These are phyloP conservation scores for Tetratostichococcus sp. DNA, from an alignment of 139 green algal species.

Conservation along the genomic window DNA sequence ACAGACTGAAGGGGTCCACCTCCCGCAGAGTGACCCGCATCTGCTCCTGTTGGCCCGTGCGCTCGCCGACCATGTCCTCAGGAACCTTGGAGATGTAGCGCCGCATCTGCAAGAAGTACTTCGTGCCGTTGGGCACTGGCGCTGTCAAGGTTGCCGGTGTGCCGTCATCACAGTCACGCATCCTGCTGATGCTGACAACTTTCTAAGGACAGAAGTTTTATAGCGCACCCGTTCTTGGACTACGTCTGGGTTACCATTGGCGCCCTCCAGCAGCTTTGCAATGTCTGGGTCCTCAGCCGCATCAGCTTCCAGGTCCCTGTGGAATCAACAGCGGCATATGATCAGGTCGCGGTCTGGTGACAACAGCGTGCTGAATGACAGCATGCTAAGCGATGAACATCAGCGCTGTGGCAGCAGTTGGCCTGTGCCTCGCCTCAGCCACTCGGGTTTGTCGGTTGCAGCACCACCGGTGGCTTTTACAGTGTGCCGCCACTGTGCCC, in stretches of 20 bases:
- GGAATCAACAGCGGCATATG: too few relatives aligned
- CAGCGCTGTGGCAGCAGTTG: too few relatives aligned
- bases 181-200: too few relatives aligned
- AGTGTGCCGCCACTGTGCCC: not conserved
- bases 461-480: too few relatives aligned
- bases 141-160: too few relatives aligned
- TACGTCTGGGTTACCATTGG: slow-evolving; percentile 8
- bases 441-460: not conserved
- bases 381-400: too few relatives aligned
- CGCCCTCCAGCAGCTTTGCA: slow-evolving; percentile 8
- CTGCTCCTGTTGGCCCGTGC: slow-evolving; percentile 21
- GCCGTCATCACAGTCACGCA: too few relatives aligned
- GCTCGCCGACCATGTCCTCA: not conserved
- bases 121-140: too few relatives aligned
- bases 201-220: not conserved
- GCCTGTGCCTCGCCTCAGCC: not conserved
- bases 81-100: not conserved
- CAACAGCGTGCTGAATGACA: too few relatives aligned
- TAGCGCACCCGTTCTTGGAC: slow-evolving; percentile 5
- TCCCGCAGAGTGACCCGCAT: slow-evolving; percentile 49
- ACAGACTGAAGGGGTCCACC: slow-evolving; percentile 59
- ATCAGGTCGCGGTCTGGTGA: too few relatives aligned
- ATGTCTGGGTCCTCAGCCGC: slow-evolving; percentile 10
- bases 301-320: slow-evolving; percentile 17
- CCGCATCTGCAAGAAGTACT: not conserved